Evolutionary conservation across 345 rosid species (phyloP).

Genomic region (Salix dunnii): DNA sequence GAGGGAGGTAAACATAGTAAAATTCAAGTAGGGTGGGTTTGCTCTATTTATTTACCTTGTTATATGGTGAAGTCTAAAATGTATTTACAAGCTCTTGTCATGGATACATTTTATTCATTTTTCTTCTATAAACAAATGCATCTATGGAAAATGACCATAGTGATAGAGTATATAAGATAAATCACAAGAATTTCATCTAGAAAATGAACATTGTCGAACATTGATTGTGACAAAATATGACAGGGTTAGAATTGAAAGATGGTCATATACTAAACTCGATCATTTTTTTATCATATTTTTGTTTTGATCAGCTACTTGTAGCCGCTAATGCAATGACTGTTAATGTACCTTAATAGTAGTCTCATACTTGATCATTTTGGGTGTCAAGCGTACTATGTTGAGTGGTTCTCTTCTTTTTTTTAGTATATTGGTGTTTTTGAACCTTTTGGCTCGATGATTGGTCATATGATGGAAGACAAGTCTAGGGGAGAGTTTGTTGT

Average conservation of each 20-base stretch:
- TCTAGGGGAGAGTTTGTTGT: too few species aligned
- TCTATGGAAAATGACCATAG: background rate
- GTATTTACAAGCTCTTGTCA: background rate
- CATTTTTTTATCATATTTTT: background rate
- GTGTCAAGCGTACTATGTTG: background rate
- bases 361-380: background rate
- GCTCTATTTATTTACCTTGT: background rate
- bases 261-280: background rate
- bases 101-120: background rate
- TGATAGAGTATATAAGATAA: too few species aligned
- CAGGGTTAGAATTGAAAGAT: background rate
- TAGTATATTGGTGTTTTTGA: background rate
- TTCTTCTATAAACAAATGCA: background rate
- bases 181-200: background rate
- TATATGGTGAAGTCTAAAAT: background rate
- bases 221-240: background rate
- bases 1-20: constrained; percentile 57
- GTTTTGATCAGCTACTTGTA: background rate
- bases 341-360: background rate
- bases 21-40: background rate
- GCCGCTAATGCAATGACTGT: too few species aligned
- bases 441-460: background rate
- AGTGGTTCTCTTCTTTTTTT: background rate
- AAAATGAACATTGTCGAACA: background rate
- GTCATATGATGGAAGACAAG: too few species aligned